Percentiles rank a stretch among this genome's conserved stretches.
phyloP scores from a whole-genome alignment of 768 basidiomycete genomes.

The Suillus weaverae region DNA sequence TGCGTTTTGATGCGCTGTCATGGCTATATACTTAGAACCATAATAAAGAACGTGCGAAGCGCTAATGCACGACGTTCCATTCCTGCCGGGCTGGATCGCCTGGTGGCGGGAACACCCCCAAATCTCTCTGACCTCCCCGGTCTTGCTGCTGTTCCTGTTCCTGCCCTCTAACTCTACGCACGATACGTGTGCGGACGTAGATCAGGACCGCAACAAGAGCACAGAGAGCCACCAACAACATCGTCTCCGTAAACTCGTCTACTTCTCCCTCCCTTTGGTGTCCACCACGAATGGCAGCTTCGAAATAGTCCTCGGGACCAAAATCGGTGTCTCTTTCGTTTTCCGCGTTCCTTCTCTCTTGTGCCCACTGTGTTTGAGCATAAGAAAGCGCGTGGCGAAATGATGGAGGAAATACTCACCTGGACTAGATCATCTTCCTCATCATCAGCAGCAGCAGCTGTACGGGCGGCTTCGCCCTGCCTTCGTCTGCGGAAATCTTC shows the following conservation, averaged over 20 bases:
- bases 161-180: slow-evolving; percentile 69
- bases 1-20: background rate
- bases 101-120: slow-evolving; percentile 59
- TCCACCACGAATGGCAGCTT: slow-evolving; percentile 59
- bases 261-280: slow-evolving; percentile 60
- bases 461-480: slow-evolving; percentile 37
- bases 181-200: slow-evolving; percentile 77
- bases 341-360: slow-evolving; percentile 69
- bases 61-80: slow-evolving; percentile 61
- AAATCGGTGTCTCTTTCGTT: slow-evolving; percentile 73
- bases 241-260: slow-evolving; percentile 79
- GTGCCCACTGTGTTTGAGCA: slow-evolving; percentile 60
- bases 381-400: slow-evolving; percentile 6
- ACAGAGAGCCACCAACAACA: slow-evolving; percentile 74
- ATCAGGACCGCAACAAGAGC: slow-evolving; percentile 71
- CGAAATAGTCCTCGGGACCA: slow-evolving; percentile 83
- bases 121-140: slow-evolving; percentile 33
- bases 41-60: background rate
- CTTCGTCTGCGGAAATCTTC: slow-evolving; percentile 71
- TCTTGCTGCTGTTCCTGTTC: slow-evolving; percentile 46
- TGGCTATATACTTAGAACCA: background rate
- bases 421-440: slow-evolving; percentile 79
- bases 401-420: slow-evolving; percentile 38
- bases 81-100: slow-evolving; percentile 66
- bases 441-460: slow-evolving; percentile 45